A percentile compares a stretch with the other conserved stretches of the same genome.
These are phyloP conservation scores for Chlamydomonas incerta DNA, from an alignment of 139 green algal genomes.

Conservation along the genomic window DNA sequence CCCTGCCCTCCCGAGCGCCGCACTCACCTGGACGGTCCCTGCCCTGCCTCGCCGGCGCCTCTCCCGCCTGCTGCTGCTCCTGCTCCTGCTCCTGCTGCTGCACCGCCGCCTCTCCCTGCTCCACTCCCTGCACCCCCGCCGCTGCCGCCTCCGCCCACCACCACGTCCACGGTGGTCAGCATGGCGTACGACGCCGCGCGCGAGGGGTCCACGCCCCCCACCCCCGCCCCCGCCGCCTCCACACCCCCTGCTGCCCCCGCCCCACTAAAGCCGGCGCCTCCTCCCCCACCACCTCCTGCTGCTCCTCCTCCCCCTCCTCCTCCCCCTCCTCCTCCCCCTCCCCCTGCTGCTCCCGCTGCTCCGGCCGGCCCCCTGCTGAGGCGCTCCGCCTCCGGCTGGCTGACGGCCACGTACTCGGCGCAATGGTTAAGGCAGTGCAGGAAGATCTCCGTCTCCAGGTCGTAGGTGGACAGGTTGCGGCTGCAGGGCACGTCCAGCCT, in stretches of 20 bases:
- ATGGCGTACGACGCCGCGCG: constrained; percentile 15
- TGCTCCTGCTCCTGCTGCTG: not conserved
- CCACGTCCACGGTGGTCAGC: too few species aligned
- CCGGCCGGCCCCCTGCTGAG: not conserved
- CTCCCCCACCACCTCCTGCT: not conserved
- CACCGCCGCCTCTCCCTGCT: not conserved
- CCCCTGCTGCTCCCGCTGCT: not conserved
- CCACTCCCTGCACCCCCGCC: not conserved
- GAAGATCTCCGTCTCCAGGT: constrained; percentile 91
- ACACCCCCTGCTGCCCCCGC: not conserved
- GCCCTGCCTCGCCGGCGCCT: too few species aligned
- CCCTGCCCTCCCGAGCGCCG: too few species aligned
- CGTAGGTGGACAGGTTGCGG: constrained; percentile 69
- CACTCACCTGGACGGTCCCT: too few species aligned
- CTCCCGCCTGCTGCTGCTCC: not conserved
- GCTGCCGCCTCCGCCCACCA: not conserved
- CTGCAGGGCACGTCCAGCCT: constrained; percentile 73
- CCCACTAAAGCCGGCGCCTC: not conserved
- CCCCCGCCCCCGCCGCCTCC: too few species aligned
- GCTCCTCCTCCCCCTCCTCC: not conserved
- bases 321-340: not conserved
- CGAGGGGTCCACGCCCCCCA: constrained; percentile 9
- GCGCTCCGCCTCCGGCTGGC: too few species aligned
- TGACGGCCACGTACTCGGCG: constrained; percentile 58
- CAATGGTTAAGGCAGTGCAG: constrained; percentile 79